Base-by-base conservation (phyloP, 345 rosid genomes). In the Salix purpurea region DNA sequence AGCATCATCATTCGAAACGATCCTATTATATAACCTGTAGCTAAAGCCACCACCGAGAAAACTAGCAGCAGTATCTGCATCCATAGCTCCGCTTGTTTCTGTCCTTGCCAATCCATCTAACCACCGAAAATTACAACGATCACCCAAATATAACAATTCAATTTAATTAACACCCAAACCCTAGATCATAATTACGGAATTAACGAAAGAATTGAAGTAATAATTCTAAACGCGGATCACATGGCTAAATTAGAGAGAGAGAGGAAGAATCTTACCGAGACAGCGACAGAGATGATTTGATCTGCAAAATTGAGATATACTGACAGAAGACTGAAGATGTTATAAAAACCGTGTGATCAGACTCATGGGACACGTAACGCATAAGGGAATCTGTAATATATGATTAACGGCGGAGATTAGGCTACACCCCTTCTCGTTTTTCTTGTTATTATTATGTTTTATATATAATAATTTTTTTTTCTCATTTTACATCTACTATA, bases 81-180 rank as follows among this genome's bases (percentile, higher is more conserved):
- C 85, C 91, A 80, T 80, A 88, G 94, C 94, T 96, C 98, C 21
- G 97, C 92, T 30, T 90, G 74, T 87, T 91, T 96, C 78, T 96
- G 98, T 40, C 99, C 98, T 90, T 96, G 92, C 98, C 99, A 96
- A 86, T 96, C 98, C 99, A 96, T 93, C 78, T 84, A 54, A 54
- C 0, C 23, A 42, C 64, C 64, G 23, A 23, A 58, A 58, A 58
- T 1, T 10, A 40, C 64, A 58, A 58, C 64, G 23, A 58, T n/a
- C 26, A 58, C 64, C 64, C 14, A 58, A 58, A 58, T 0, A 58
- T 58, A 58, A 58, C 0, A 58, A n/a, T 58, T n/a, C 13, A 9
- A 18, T n/a, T 58, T 23, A 24, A 58, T 58, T 10, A 40, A 40
- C 3, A 40, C 13, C 44, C 44, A 40, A 40, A 58, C 28, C 64